Evolutionary conservation across 768 basidiomycete species (phyloP), one percentile per base, ranked within the genome.

Genomic region (Lactifluus volemus): DNA sequence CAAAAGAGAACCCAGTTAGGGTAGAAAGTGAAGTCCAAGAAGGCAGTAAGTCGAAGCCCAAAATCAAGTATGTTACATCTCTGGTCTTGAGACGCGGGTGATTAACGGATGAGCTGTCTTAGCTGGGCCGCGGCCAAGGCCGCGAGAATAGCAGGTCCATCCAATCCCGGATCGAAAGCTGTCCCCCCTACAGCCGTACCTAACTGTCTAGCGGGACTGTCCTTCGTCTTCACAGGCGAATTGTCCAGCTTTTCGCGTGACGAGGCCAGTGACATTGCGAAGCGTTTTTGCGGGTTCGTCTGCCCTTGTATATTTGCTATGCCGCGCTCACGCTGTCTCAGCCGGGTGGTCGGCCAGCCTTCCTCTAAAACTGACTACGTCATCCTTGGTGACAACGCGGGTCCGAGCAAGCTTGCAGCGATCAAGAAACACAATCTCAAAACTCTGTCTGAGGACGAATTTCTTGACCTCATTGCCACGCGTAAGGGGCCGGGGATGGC

Each of bases 201-300:
- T 0, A 84, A 92, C 48, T 92, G 90, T 69, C 78, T 99, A 9
- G 81, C 85, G 0, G 95, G 95, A 0, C 77, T 98, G 25, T 80
- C 92, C 0, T 88, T 99, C 68, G 96, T 99, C 21, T 99, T 99
- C 65, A 98, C 97, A 0, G 97, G 95, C 15, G 96, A 99, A 67
- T 74, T 98, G 49, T 82, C 80, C 50, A 88, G 87, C 60, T 84
- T 98, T 65, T 85, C 91, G 1, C 80, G 97, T 41, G 92, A 98
- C 2, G 94, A 97, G 66, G 87, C 91, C 0, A 70, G 78, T 30
- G 93, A 96, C 67, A 72, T 96, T 6, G 96, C 88, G 0, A 98
- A 99, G 72, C 90, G 94, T 5, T 93, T 84, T 69, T 93, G 93
- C 67, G 95, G 86, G 95, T 93, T 52, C 63, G 90, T 56, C 17